phyloP scores from a whole-genome alignment of 306 rosid species.

The Ormosia semicastrata region DNA sequence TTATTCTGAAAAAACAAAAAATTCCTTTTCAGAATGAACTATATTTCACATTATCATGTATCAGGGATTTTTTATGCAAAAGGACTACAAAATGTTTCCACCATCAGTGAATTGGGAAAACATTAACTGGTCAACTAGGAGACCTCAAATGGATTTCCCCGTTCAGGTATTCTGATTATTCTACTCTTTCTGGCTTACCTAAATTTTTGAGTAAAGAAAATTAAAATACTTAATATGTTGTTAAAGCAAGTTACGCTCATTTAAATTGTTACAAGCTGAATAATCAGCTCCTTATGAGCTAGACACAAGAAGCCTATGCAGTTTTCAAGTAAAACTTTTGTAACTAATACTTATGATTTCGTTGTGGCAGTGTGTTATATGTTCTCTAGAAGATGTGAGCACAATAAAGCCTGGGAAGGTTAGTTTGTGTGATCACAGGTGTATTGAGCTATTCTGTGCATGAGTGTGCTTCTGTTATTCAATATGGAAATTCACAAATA shows the following conservation, averaged over 20 bases:
- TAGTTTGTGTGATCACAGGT: conserved; percentile 30
- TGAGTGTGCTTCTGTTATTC: neutral
- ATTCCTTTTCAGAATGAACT: neutral
- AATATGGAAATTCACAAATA: neutral
- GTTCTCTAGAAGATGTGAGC: conserved; percentile 83
- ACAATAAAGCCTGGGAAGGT: conserved; percentile 88
- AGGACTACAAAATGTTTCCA: conserved; percentile 98
- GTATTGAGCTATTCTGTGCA: conserved; percentile 2
- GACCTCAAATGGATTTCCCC: conserved; percentile 97
- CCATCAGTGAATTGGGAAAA: conserved; percentile 94
- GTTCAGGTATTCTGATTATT: conserved; percentile 67
- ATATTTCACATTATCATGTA: conserved; percentile 26
- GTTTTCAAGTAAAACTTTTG: neutral
- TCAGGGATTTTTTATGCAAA: conserved; percentile 99
- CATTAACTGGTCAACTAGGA: conserved; percentile 82
- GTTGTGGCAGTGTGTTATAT: conserved; percentile 77
- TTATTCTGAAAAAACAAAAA: neutral
- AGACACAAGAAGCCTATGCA: neutral
- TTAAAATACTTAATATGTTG: neutral
- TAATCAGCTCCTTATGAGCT: neutral
- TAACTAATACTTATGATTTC: conserved; percentile 22
- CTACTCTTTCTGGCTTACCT: neutral
- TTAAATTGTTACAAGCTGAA: conserved; percentile 8
- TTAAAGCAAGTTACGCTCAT: neutral
- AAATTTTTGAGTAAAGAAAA: neutral